Base-by-base conservation (phyloP, 2,329 filamentous ascomycete genomes). In the Penicillium polonicum region DNA sequence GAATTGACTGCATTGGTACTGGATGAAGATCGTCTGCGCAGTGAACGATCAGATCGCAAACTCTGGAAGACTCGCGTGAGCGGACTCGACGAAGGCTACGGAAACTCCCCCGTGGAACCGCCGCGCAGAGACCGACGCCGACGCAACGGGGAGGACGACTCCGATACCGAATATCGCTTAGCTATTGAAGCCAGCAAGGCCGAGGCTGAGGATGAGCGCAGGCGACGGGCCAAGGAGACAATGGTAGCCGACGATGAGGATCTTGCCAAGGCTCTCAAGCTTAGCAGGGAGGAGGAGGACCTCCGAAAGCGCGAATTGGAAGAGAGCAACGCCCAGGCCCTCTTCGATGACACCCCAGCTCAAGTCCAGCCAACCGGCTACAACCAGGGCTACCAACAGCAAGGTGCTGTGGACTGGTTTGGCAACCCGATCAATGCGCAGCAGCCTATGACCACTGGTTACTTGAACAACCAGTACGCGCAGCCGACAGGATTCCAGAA, bases 301-400 rank as follows among this genome's bases (percentile, higher is more conserved):
- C 82, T 92, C 65, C 88, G 94, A 61, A 89, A 88, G 70, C 87
- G 88, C 59, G 91, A 97, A 75, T 80, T 96, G 53, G 93, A 97
- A 72, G 88, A 93, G 60, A 88, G 82, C 73, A 97, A 96, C 70
- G 88, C 90, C 21, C 83, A 88, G 48, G 87, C 91, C 21, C 82
- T 99, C n/a, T 97, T 99, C 68, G 92, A 96, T 67, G 90, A 96
- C 66, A 80, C 83, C 27, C 82, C 87, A 4, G 78, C 85, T 53
- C 88, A 91, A 67, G 84, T 89, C 36, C 91, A 92, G 76, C 86
- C 85, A 41, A 97, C 92, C 15, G 93, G 92, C 36, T 92, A 91
- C 79, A 97, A 97, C 76, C 92, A 96, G 78, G 93, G 93, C 46
- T 99, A 99, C 71, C 92, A 97, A 79, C 94, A 99, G 77, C 93